These are phyloP conservation scores for Myxozyma geophila DNA, from an alignment of 805 yeast species.

Conservation along the genomic window DNA sequence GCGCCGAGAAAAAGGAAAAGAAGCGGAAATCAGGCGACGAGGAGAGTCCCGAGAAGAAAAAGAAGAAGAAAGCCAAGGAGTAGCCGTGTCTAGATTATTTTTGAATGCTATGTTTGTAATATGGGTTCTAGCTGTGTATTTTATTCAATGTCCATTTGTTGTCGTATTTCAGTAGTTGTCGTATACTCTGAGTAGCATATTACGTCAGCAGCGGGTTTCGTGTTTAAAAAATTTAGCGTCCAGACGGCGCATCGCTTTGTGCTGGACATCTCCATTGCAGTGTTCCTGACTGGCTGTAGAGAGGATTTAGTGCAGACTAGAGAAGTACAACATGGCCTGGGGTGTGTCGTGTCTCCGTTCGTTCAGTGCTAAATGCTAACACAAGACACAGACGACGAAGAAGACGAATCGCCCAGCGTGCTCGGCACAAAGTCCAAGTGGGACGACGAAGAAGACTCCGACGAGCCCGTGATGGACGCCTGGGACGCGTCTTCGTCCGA, in stretches of 20 bases:
- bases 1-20: slow-evolving; percentile 79
- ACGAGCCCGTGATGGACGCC: slow-evolving; percentile 78
- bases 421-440: slow-evolving; percentile 68
- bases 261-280: too few species aligned
- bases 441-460: slow-evolving; percentile 79
- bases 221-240: too few species aligned
- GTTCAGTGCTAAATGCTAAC: not conserved
- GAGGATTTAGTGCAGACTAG: too few species aligned
- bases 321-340: not conserved
- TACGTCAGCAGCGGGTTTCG: not conserved
- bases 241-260: too few species aligned
- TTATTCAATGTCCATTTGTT: too few species aligned
- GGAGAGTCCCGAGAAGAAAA: slow-evolving; percentile 67
- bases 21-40: slow-evolving; percentile 48
- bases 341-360: not conserved
- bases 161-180: too few species aligned
- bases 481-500: slow-evolving; percentile 84
- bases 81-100: not conserved
- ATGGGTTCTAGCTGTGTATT: not conserved
- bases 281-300: too few species aligned
- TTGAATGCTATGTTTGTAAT: not conserved
- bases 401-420: slow-evolving; percentile 74
- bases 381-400: slow-evolving; percentile 55
- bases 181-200: too few species aligned
- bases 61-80: slow-evolving; percentile 41